A percentile compares a stretch with the other conserved stretches of the same genome.
These are phyloP conservation scores for Quercus mongolica DNA, from an alignment of 306 rosid species.

Conservation along the genomic window DNA sequence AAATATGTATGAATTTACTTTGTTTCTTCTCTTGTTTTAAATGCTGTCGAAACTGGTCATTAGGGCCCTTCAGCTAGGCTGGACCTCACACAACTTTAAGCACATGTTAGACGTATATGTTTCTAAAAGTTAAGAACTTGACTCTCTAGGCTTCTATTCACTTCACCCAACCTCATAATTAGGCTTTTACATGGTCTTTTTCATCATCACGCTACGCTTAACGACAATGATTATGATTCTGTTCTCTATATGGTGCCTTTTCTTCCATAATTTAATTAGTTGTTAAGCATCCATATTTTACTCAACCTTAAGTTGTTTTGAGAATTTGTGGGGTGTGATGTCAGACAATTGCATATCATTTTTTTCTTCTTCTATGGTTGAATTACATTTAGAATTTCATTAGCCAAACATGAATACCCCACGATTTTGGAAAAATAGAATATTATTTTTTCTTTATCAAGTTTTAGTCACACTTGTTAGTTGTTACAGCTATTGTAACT, in stretches of 20 bases:
- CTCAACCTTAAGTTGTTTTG: background rate
- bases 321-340: background rate
- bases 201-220: background rate
- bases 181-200: background rate
- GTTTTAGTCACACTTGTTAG: too few species aligned
- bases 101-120: too few species aligned
- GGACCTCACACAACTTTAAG: too few species aligned
- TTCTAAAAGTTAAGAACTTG: background rate
- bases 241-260: background rate
- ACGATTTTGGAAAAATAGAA: slow-evolving; percentile 37
- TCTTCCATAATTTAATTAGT: background rate
- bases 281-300: background rate
- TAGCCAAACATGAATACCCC: too few species aligned
- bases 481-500: too few species aligned
- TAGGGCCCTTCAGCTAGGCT: too few species aligned
- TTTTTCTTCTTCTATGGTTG: background rate
- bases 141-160: background rate
- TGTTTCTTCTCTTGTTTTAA: too few species aligned
- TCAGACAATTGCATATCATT: background rate
- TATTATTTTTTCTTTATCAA: too few species aligned
- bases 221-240: background rate
- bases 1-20: too few species aligned
- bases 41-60: too few species aligned
- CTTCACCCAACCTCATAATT: background rate
- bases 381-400: too few species aligned